Percentiles rank a stretch among this genome's conserved stretches.
These are phyloP conservation scores for Camellia sinensis DNA, from an alignment of 148 eudicot genomes.

Conservation along the genomic window DNA sequence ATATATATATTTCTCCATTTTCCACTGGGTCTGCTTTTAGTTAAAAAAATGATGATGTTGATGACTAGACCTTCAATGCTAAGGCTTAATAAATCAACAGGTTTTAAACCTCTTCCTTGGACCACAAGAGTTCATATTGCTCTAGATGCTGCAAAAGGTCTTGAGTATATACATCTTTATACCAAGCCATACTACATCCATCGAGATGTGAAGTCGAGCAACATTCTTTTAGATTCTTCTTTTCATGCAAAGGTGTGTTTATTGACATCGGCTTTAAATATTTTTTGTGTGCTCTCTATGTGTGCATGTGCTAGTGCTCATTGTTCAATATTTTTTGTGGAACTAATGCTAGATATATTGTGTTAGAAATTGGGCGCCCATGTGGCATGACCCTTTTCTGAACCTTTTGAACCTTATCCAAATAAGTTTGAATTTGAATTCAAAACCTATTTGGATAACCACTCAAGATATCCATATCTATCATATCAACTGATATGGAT, in stretches of 20 bases:
- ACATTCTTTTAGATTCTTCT: constrained; percentile 14
- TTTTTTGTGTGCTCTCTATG: no score
- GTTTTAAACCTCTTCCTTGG: constrained; percentile 20
- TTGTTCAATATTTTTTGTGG: no score
- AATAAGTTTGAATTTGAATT: no score
- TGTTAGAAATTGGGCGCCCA: no score
- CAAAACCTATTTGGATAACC: no score
- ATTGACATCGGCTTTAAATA: not conserved
- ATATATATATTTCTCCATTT: not conserved
- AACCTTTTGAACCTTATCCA: no score
- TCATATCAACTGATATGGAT: no score
- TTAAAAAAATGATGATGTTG: not conserved
- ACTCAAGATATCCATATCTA: no score
- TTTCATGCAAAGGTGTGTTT: constrained; percentile 16
- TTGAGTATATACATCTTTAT: constrained; percentile 17
- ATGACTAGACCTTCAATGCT: not conserved
- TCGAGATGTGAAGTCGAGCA: constrained; percentile 22
- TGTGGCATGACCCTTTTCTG: no score
- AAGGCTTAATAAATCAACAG: constrained; percentile 2
- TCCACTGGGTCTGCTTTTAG: not conserved
- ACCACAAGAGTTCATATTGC: constrained; percentile 16
- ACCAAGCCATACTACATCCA: constrained; percentile 15
- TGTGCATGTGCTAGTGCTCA: no score
- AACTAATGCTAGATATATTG: no score
- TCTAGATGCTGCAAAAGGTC: constrained; percentile 17